Base-by-base conservation (phyloP, 345 rosid genomes). In the Hirschfeldia incana region DNA sequence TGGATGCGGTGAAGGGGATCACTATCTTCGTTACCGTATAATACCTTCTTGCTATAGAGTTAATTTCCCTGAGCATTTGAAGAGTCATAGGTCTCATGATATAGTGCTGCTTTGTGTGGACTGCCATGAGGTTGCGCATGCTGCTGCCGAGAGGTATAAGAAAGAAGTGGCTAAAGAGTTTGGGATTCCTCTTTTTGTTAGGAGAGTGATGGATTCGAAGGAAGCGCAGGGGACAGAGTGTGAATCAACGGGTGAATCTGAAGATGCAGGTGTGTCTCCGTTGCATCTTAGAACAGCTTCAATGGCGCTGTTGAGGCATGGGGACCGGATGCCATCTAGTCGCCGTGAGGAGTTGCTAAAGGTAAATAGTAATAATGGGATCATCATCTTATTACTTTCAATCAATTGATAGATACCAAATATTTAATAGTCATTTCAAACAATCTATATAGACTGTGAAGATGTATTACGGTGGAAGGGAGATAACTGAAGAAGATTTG, bases 71-170 rank as follows among this genome's bases (percentile, higher is more conserved):
- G 98, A 93, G 90, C 99, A 95, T 81, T 72, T 95, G 78, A 95
- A 95, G 85, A 95, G 98, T 76, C 99, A 95, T 55, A 88, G 98
- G n/a, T 95, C 99, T 78, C 98, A 93, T 84, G 99, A 95, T 82
- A 95, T 93, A 66, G 98, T 93, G 78, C 85, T 95, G 55, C 94
- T 95, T 9, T 95, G 97, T 64, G 98, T 95, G 87, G 97, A 95
- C 76, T 95, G 99, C 58, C 99, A 95, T 78, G 98, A 95, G 81
- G 82, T 87, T 67, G 97, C 98, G 65, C 99, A 93, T 82, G 93
- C 98, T 79, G 92, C 97, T 79, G 98, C 98, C 2, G 99, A 95
- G 85, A 93, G 89, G 85, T 85, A 93, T 78, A 93, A 95, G 83
- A 87, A 82, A 77, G 82, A 86, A 71, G 81, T 95, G 55, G 91